Percentiles rank a stretch among this genome's conserved stretches.
phyloP scores from a whole-genome alignment of 768 basidiomycete species.

The Asterophora lycoperdoides region DNA sequence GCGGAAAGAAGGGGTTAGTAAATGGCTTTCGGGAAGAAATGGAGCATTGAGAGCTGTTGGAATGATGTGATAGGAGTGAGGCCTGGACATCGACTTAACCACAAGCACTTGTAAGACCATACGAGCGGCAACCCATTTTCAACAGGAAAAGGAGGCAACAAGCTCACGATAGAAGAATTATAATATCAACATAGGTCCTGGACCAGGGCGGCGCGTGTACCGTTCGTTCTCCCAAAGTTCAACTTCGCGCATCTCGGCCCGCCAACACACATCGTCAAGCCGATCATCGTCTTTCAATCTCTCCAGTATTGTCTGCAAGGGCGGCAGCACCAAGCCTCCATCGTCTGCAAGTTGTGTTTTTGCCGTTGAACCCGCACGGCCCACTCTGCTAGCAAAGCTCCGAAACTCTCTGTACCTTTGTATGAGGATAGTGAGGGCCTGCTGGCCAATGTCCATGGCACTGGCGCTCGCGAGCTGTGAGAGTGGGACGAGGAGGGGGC shows the following conservation, averaged over 20 bases:
- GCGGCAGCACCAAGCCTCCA: background rate
- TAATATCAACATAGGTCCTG: conserved; percentile 12
- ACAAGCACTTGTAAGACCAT: too few species aligned
- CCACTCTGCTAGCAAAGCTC: background rate
- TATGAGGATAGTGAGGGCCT: background rate
- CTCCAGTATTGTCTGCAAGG: conserved; percentile 25
- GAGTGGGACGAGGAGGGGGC: conserved; percentile 9
- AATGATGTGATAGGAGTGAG: too few species aligned
- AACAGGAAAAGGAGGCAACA: too few species aligned
- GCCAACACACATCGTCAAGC: conserved; percentile 62
- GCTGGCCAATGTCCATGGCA: background rate
- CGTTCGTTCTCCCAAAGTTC: conserved; percentile 84
- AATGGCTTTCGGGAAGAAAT: too few species aligned
- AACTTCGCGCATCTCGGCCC: conserved; percentile 58
- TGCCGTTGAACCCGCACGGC: background rate
- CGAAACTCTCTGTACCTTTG: background rate
- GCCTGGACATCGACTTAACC: too few species aligned
- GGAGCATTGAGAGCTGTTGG: too few species aligned
- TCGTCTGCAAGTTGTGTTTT: background rate
- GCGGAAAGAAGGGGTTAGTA: background rate
- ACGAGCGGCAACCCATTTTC: too few species aligned
- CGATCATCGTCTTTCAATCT: conserved; percentile 60
- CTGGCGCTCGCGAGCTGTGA: background rate
- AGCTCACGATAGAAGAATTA: too few species aligned
- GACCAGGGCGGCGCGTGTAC: conserved; percentile 24